phyloP scores from a whole-genome alignment of 768 basidiomycete genomes.

The Leccinum subtestaceum region DNA sequence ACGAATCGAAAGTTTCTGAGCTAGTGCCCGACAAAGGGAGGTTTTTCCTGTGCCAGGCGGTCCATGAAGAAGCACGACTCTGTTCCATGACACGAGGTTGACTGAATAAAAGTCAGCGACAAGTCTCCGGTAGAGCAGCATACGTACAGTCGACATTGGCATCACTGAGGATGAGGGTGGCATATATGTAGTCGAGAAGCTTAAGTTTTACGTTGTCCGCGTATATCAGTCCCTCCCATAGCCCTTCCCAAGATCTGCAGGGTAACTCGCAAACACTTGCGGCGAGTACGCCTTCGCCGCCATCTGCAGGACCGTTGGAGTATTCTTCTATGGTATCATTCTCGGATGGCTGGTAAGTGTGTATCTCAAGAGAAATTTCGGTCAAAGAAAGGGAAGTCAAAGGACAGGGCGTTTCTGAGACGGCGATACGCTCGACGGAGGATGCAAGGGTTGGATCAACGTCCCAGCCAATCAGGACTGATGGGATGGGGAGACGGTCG shows the following conservation, averaged over 20 bases:
- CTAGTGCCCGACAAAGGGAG: conserved; percentile 87
- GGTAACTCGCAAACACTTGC: conserved; percentile 91
- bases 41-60: conserved; percentile 99
- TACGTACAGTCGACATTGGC: conserved; percentile 77
- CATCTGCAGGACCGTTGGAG: conserved; percentile 55
- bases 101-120: conserved; percentile 39
- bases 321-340: conserved; percentile 73
- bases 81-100: conserved; percentile 94
- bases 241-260: conserved; percentile 76
- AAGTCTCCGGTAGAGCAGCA: neutral
- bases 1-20: conserved; percentile 92
- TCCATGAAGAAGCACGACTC: conserved; percentile 91
- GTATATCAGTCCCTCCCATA: conserved; percentile 94
- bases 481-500: conserved; percentile 66
- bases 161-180: conserved; percentile 90
- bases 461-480: conserved; percentile 76
- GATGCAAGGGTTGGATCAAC: conserved; percentile 64
- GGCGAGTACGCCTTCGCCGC: conserved; percentile 70
- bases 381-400: conserved; percentile 51
- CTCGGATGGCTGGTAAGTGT: conserved; percentile 83
- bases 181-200: conserved; percentile 91
- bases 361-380: conserved; percentile 68
- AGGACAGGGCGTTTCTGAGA: conserved; percentile 69
- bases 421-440: conserved; percentile 73
- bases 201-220: conserved; percentile 78